Base-by-base conservation (phyloP, 352 stramenopile genomes). In the Globisporangium takayamanum region DNA sequence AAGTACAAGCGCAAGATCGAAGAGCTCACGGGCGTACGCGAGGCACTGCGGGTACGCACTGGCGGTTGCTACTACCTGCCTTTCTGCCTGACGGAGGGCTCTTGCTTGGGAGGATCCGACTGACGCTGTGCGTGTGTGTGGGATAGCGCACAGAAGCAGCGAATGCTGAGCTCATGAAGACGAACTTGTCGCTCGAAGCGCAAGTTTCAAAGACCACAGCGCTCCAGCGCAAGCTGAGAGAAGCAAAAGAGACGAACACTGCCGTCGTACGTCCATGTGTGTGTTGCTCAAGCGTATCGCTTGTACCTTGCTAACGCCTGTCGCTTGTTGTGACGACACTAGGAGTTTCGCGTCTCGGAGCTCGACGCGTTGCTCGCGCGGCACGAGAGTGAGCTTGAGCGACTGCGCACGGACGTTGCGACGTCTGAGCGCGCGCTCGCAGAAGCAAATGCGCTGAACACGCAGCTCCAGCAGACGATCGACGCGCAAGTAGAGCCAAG, bases 1-100 rank as follows among this genome's bases (percentile, higher is more conserved):
- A 93, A 87, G 59, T 93, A 90, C 65, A 85, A 87, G 57, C 63
- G 58, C 1, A 89, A 89, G 44, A 72, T 93, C 25, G 83, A 93
- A 39, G 72, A 84, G 12, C 53, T 93, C 6, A 58, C 67, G 14
- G 68, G 63, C 11, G 65, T 73, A 2, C 87, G 87, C 39, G 77
- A 88, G 25, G 76, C 63, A 37, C 55, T 90, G 36, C 73, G 67
- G 63, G 82, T 63, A 22, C 22, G 57, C 46, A 8, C 1, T 20
- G 14, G 14, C 25, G 12, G 8, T 12, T 39, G 5, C 10, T 39
- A 1, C 6, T 39, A 7, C 10, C 33, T 39, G 33, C 33, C 33
- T 14, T 14, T 88, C 58, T 14, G 57, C 52, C 18, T 36, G 25
- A 28, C 2, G 57, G 50, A 8, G 25, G 39, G 22, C n/a, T 8